Evolutionary conservation across 352 stramenopile species (phyloP).

Genomic region (Pythium oligandrum): DNA sequence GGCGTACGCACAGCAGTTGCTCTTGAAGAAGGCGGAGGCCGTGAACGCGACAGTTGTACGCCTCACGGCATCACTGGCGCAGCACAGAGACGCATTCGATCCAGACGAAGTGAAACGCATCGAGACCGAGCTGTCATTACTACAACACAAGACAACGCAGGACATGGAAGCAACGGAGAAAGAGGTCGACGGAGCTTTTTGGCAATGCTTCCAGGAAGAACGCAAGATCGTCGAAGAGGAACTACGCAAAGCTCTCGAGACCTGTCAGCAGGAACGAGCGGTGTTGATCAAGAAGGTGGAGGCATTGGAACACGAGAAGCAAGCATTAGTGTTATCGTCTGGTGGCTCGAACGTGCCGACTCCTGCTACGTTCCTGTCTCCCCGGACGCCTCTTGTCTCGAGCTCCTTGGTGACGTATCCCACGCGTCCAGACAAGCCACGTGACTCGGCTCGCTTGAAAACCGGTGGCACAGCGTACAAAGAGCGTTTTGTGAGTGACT

Average conservation of each 20-base stretch:
- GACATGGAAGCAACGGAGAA: too few species aligned
- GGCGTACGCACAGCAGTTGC: slow-evolving; percentile 27
- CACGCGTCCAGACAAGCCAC: slow-evolving; percentile 49
- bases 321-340: neutral
- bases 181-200: slow-evolving; percentile 24
- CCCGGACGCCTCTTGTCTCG: slow-evolving; percentile 6
- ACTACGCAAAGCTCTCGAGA: slow-evolving; percentile 27
- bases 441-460: slow-evolving; percentile 18
- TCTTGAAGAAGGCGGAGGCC: slow-evolving; percentile 26
- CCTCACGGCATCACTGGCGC: slow-evolving; percentile 27
- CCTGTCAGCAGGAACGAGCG: slow-evolving; percentile 33
- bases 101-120: slow-evolving; percentile 29
- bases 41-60: slow-evolving; percentile 19
- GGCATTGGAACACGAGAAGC: slow-evolving; percentile 28
- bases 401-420: slow-evolving; percentile 17
- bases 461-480: slow-evolving; percentile 47
- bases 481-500: slow-evolving; percentile 68
- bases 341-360: neutral
- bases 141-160: too few species aligned
- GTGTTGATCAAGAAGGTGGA: slow-evolving; percentile 34
- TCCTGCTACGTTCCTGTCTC: neutral
- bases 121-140: slow-evolving; percentile 2
- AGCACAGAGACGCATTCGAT: slow-evolving; percentile 26
- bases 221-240: slow-evolving; percentile 47
- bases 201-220: slow-evolving; percentile 38